Base-by-base conservation (phyloP, 2,329 filamentous ascomycete genomes). In the Aspergillus phoenicis region DNA sequence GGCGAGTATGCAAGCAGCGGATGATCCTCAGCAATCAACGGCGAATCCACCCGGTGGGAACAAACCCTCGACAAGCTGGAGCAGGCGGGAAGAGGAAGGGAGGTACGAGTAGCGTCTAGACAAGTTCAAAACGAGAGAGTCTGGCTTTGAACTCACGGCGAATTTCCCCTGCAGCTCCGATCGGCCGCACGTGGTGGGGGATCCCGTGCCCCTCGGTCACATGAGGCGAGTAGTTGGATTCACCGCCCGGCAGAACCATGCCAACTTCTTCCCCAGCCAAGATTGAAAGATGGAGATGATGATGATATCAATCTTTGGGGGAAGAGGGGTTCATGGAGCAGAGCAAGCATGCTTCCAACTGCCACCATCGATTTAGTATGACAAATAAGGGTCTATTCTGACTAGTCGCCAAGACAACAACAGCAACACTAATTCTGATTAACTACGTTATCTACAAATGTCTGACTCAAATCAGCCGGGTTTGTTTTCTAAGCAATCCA, bases 171-270 rank as follows among this genome's bases (percentile, higher is more conserved):
- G 60, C 60, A 62, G 39, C 49, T 39, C 48, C 26, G 60, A 62
- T 60, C 60, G 28, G 52, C 60, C 28, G 61, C 61, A 63, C 61
- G 61, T 63, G 61, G 61, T 39, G 54, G 57, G 49, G 39, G 24
- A 41, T 55, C 38, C 26, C 52, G 39, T 47, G 38, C 28, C 17
- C 53, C 53, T 39, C 13, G 39, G 52, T 43, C 39, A 43, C n/a
- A 45, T 20, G 36, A 45, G 38, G 7, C 8, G n/a, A 38, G 8
- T 30, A 17, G 26, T 15, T 20, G 22, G 4, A 2, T 15, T 47
- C 15, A 45, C 53, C 53, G 53, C 53, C 53, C 39, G 47, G 47
- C 47, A 51, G 47, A 51, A 51, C 30, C 24, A 15, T 2, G n/a
- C 24, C 47, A 28, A 51, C 47, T 51, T 33, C 26, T 30, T 33